Base-by-base conservation (phyloP, 2,329 filamentous ascomycete species). In the Diplodia mutila region DNA sequence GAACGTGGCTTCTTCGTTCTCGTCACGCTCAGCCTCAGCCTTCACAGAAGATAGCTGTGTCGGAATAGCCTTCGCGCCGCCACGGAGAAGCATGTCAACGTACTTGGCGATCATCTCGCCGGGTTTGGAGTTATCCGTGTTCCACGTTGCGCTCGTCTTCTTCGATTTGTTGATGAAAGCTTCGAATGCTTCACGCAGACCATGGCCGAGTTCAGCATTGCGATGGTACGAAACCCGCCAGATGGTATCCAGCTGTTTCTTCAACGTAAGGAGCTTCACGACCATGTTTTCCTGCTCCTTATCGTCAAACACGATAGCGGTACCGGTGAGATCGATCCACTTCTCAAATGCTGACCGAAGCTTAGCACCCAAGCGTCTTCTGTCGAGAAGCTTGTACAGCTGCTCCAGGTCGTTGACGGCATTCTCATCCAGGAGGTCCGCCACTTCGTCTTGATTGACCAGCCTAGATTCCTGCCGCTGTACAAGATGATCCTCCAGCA, bases 101-200 rank as follows among this genome's bases (percentile, higher is more conserved):
- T 98, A 94, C 79, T 97, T 98, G 34, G 95, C 96, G 72, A 97
- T 96, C 94, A 98, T 97, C 82, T 99, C 95, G 61, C 94, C 95
- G 16, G 97, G 93, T 83, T 97, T 98, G 21, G 93, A 93, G 67
- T 94, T 96, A 67, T 93, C 90, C 0, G 91, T 92, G 63, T 89
- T 88, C 87, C 91, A 94, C 4, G 88, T 89, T 4, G 88, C 84
- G 8, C 87, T 85, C 1, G 87, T 89, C 75, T 90, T 91, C 75
- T 90, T 90, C 4, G 85, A 87, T 77, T 95, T 92, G 78, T 99
- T 99, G 85, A 99, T 97, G 73, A 98, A 97, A 0, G 84, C 86
- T 65, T 91, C 90, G 75, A 99, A 98, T 0, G 92, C 87, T 73
- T 97, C 93, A 67, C 95, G 87, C 71, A 99, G 84, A 12, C 86